phyloP scores from a whole-genome alignment of 1,139 yeast genomes.

The Blastobotrys arbuscula region DNA sequence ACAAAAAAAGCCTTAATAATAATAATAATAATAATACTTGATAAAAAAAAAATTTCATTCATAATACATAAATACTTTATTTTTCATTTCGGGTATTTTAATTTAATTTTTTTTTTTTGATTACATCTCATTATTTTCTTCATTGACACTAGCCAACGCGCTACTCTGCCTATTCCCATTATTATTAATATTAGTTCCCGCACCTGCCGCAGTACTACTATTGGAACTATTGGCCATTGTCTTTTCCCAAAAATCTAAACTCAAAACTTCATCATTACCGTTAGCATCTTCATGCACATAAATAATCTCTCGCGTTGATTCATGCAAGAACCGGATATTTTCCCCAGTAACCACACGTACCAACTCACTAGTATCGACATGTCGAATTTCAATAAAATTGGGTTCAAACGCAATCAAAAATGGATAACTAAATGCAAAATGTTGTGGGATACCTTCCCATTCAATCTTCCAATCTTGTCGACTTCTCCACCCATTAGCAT shows the following conservation, averaged over 20 bases:
- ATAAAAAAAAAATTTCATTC: neutral
- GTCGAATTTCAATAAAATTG: constrained; percentile 85
- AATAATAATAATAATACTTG: neutral
- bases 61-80: neutral
- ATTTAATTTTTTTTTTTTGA: neutral
- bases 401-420: constrained; percentile 86
- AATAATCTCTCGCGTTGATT: constrained; percentile 87
- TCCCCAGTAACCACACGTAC: constrained; percentile 92
- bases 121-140: constrained; percentile 4
- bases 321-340: constrained; percentile 80
- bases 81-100: neutral
- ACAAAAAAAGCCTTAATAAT: neutral
- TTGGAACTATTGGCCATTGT: neutral
- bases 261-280: constrained; percentile 87
- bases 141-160: constrained; percentile 8
- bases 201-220: neutral
- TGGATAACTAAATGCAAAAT: constrained; percentile 90
- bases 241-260: constrained; percentile 75
- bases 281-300: constrained; percentile 88
- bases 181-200: too few species aligned
- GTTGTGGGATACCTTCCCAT: constrained; percentile 96
- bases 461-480: constrained; percentile 90
- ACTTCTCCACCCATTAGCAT: constrained; percentile 94
- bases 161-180: neutral
- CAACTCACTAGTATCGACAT: constrained; percentile 80